These are phyloP conservation scores for Leishmania gerbilli DNA, from an alignment of 208 protist genomes.

Conservation along the genomic window DNA sequence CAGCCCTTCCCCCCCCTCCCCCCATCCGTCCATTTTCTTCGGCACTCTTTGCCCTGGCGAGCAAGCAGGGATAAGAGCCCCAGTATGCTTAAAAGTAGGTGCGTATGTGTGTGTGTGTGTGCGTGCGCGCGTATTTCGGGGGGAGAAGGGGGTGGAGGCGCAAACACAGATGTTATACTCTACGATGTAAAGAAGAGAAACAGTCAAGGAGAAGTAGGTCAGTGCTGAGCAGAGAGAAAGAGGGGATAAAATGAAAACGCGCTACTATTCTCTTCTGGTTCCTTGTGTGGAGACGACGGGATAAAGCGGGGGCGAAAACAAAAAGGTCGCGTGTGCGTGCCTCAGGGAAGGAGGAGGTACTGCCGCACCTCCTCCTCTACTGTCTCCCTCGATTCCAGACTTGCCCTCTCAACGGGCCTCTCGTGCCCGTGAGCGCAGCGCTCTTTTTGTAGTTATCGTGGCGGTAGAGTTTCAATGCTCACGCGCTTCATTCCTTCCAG, in stretches of 20 bases:
- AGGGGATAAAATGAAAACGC: no score
- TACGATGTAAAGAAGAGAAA: no score
- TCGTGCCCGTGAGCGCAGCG: neutral
- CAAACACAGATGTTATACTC: no score
- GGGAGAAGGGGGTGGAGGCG: no score
- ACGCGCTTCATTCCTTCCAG: neutral
- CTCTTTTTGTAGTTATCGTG: neutral
- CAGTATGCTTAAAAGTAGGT: neutral
- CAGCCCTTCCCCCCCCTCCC: neutral
- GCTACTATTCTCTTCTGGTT: no score
- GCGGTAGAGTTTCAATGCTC: neutral
- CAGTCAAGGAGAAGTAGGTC: no score
- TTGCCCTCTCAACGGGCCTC: neutral
- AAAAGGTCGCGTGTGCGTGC: neutral
- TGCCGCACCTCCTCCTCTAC: neutral
- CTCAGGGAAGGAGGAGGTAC: neutral
- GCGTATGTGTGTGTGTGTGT: neutral
- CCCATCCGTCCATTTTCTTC: neutral
- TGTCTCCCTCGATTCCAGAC: neutral
- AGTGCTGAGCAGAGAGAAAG: no score
- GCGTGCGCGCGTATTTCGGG: neutral
- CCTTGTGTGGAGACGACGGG: neutral
- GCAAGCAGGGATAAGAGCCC: neutral
- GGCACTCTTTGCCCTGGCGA: neutral
- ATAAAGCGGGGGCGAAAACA: neutral